Conservation (phyloP, 2,329 filamentous ascomycete genomes). For the Penicillium sp. region DNA sequence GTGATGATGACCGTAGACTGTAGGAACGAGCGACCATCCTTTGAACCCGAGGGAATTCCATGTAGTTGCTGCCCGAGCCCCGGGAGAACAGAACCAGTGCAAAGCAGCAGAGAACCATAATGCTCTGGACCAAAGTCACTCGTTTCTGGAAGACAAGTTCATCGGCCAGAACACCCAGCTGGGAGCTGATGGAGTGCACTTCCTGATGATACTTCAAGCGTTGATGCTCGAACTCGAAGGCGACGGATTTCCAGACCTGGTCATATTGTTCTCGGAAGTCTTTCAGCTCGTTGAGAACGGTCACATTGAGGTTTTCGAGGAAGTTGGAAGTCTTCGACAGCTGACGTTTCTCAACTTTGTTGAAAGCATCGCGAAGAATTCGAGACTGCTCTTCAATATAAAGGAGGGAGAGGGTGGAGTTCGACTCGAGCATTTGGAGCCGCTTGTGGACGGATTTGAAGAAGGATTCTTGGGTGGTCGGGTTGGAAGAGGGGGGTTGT, state of each 20-base stretch:
- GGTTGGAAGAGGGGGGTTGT: slow-evolving; percentile 58
- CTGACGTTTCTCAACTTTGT: slow-evolving; percentile 83
- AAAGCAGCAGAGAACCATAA: slow-evolving; percentile 82
- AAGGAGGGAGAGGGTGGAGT: slow-evolving; percentile 86
- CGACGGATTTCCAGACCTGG: slow-evolving; percentile 93
- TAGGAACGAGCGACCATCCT: slow-evolving; percentile 48
- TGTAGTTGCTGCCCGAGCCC: slow-evolving; percentile 43
- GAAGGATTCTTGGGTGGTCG: slow-evolving; percentile 93
- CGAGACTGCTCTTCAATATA: slow-evolving; percentile 97
- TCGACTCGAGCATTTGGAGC: slow-evolving; percentile 84
- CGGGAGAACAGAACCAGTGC: slow-evolving; percentile 77
- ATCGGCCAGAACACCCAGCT: slow-evolving; percentile 87
- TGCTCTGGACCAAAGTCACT: slow-evolving; percentile 88
- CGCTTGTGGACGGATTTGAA: slow-evolving; percentile 97
- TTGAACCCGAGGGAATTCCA: slow-evolving; percentile 49
- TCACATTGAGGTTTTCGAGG: slow-evolving; percentile 79
- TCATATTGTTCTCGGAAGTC: slow-evolving; percentile 84
- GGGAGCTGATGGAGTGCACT: slow-evolving; percentile 74
- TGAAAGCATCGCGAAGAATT: slow-evolving; percentile 82
- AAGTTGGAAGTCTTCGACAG: slow-evolving; percentile 79
- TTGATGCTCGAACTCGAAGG: slow-evolving; percentile 86
- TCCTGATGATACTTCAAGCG: slow-evolving; percentile 81
- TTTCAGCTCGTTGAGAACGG: slow-evolving; percentile 77
- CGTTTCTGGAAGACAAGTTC: slow-evolving; percentile 82
- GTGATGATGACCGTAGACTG: slow-evolving; percentile 41